Evolutionary conservation across 148 eudicot genomes (phyloP), one percentile per base, ranked within the genome.

Genomic region (Cornus kousa): DNA sequence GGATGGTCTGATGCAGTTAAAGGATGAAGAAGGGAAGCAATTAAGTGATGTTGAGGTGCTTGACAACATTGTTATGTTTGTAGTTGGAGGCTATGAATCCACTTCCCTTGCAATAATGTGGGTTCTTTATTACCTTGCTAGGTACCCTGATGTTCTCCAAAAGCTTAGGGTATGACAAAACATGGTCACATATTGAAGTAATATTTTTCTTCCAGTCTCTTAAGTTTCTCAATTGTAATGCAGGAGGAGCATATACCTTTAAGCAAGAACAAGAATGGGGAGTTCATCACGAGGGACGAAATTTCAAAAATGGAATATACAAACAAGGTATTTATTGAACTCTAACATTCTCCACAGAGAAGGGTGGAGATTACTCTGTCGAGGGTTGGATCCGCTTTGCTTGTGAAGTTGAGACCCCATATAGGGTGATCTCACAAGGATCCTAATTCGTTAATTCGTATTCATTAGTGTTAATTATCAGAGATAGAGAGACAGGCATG

Each of bases 91-190:
- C 23, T 84, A 86, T 65, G 69, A 66, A 31, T 79, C 86, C 16
- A 80, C 85, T 76, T 67, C 87, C 12, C 64, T 74, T 20, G 71
- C 82, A 11, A 79, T 84, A 1, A 83, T 78, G 67, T 90, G 88
- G 93, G 83, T 84, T 12, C 33, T 90, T 10, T 80, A 85, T 55
- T 85, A 86, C 67, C 81, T 90, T 28, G 87, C 93, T 11, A 85
- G 83, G 72, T 85, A 73, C 12, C 91, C 91, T 1, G 24, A 83
- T 60, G 88, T 83, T 80, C 87, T 88, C 60, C 81, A 82, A 65
- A 87, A 82, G 68, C 91, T 90, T 70, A 86, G 90, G 83, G 93
- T 90, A 88, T 1, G 55, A 22, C n/a, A 1, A n/a, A 76, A 12
- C 9, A 28, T 24, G 2, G 9, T 5, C 7, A 24, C 40, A 19